A percentile compares a stretch with the other conserved stretches of the same genome.
phyloP scores from a whole-genome alignment of 2,329 filamentous ascomycete species.

The Fonsecaea erecta region DNA sequence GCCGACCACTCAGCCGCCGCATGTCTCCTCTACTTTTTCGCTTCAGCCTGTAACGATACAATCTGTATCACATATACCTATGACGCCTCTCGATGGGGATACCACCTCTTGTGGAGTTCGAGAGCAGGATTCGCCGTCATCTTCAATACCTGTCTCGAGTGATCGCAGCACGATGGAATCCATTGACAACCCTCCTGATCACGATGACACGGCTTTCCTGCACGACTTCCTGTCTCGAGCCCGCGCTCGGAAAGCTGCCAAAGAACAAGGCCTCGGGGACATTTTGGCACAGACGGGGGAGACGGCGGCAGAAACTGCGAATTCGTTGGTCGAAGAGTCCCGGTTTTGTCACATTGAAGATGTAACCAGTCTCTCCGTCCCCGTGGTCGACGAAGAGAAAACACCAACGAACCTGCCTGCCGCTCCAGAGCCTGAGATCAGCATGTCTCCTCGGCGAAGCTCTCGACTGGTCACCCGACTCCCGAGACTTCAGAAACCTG shows the following conservation, averaged over 20 bases:
- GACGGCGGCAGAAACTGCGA: background rate
- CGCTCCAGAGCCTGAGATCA: constrained; percentile 17
- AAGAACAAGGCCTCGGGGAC: background rate
- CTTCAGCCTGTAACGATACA: background rate
- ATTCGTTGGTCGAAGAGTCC: background rate
- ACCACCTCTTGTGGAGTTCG: background rate
- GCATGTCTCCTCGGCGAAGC: constrained; percentile 43
- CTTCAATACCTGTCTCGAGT: background rate
- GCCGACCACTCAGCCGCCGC: background rate
- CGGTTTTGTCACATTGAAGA: constrained; percentile 4
- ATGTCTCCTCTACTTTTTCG: background rate
- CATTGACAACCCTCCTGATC: constrained; percentile 13
- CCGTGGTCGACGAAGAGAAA: background rate
- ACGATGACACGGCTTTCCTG: constrained; percentile 38
- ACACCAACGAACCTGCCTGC: constrained; percentile 8
- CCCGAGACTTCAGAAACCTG: constrained; percentile 37
- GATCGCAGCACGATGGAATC: background rate
- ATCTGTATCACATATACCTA: background rate
- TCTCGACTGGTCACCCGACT: constrained; percentile 39
- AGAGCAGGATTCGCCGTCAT: background rate
- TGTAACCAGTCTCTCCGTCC: background rate
- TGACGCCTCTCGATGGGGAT: background rate
- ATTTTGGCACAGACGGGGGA: background rate
- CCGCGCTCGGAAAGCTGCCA: constrained; percentile 30
- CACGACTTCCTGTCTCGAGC: constrained; percentile 35